Conservation (phyloP, 331 rosid genomes). For the Telfairia occidentalis region DNA sequence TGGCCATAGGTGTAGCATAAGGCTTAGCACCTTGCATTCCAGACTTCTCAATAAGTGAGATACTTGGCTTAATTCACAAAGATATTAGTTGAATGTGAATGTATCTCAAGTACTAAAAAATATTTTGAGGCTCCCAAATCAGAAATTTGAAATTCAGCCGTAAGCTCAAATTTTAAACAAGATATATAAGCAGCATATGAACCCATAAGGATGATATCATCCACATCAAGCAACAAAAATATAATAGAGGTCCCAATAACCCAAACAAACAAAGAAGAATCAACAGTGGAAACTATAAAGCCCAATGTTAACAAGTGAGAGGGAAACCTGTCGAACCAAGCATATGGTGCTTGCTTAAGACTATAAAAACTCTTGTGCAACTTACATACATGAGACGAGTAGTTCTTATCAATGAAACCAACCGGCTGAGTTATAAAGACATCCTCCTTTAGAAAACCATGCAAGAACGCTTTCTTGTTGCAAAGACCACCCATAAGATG, state of each 20-base stretch:
- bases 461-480: too few species aligned
- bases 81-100: background rate
- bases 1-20: background rate
- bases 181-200: background rate
- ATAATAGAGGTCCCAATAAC: background rate
- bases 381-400: too few species aligned
- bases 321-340: too few species aligned
- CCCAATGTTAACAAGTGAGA: too few species aligned
- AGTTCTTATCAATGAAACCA: background rate
- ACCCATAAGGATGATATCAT: background rate
- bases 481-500: too few species aligned
- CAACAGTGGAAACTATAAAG: too few species aligned
- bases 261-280: too few species aligned
- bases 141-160: background rate
- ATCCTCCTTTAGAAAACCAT: too few species aligned
- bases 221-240: too few species aligned
- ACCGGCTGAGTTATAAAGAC: background rate
- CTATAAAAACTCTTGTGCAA: too few species aligned
- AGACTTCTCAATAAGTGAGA: background rate
- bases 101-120: background rate
- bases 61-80: background rate
- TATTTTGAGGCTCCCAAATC: background rate
- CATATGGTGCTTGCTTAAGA: too few species aligned
- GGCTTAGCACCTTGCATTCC: background rate
- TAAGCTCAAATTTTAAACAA: background rate